These are phyloP conservation scores for Closterium sp. DNA, from an alignment of 139 green algal species.

Conservation along the genomic window DNA sequence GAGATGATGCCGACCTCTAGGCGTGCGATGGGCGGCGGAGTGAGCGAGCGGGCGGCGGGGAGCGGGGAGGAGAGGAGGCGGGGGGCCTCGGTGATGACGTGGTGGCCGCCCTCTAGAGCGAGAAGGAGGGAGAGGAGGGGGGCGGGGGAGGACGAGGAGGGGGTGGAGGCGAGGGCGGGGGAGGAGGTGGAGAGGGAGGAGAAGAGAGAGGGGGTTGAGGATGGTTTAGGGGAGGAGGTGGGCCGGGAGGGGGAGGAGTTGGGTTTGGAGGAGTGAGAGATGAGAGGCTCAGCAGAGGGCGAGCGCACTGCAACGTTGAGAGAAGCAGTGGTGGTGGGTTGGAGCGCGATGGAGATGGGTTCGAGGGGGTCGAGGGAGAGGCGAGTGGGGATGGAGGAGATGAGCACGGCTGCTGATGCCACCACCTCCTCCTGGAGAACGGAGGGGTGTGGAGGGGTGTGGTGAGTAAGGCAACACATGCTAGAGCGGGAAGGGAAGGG, in stretches of 20 bases:
- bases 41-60: not conserved
- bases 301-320: not conserved
- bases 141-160: not conserved
- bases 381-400: not conserved
- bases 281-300: not conserved
- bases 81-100: not conserved
- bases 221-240: not conserved
- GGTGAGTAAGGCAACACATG: too few relatives aligned
- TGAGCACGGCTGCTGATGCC: not conserved
- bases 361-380: not conserved
- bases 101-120: not conserved
- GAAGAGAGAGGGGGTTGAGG: not conserved
- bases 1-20: conserved; percentile 10
- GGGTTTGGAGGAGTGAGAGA: not conserved
- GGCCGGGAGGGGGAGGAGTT: not conserved
- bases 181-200: too few relatives aligned
- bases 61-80: not conserved
- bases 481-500: too few relatives aligned
- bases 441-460: not conserved
- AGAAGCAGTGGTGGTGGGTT: not conserved
- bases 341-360: not conserved
- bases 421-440: not conserved
- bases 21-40: not conserved
- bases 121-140: not conserved
- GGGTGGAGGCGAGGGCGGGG: not conserved